phyloP scores from a whole-genome alignment of 768 basidiomycete genomes.

The Erythrobasidium yunnanense region DNA sequence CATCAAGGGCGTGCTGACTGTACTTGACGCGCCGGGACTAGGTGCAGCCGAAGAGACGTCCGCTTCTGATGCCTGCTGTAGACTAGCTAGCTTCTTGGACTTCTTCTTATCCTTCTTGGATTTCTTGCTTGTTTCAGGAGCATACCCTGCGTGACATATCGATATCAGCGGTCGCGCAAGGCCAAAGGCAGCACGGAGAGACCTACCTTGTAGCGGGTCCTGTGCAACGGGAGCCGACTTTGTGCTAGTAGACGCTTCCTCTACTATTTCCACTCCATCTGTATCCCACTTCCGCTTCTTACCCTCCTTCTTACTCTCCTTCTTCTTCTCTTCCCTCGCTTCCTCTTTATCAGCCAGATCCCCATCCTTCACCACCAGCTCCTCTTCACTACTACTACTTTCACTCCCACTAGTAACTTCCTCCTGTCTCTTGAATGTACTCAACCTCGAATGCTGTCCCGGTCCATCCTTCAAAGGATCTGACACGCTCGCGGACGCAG shows the following conservation, averaged over 20 bases:
- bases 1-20: too few species aligned
- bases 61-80: too few species aligned
- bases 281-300: not conserved
- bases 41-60: too few species aligned
- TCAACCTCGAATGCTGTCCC: conserved; percentile 2
- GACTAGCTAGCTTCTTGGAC: too few species aligned
- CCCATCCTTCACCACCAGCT: not conserved
- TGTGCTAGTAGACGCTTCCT: too few species aligned
- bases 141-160: too few species aligned
- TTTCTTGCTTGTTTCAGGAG: not conserved
- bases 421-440: not conserved
- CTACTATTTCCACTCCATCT: not conserved
- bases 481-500: not conserved
- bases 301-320: not conserved
- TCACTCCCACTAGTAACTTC: not conserved
- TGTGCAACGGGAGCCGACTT: not conserved
- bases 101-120: not conserved
- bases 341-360: not conserved
- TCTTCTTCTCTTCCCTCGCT: not conserved
- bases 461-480: conserved; percentile 1
- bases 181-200: too few species aligned
- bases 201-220: not conserved
- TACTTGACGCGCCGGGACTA: too few species aligned
- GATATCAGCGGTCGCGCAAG: too few species aligned
- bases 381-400: not conserved